These are phyloP conservation scores for Anacardium occidentale DNA, from an alignment of 345 rosid genomes.

Conservation along the genomic window DNA sequence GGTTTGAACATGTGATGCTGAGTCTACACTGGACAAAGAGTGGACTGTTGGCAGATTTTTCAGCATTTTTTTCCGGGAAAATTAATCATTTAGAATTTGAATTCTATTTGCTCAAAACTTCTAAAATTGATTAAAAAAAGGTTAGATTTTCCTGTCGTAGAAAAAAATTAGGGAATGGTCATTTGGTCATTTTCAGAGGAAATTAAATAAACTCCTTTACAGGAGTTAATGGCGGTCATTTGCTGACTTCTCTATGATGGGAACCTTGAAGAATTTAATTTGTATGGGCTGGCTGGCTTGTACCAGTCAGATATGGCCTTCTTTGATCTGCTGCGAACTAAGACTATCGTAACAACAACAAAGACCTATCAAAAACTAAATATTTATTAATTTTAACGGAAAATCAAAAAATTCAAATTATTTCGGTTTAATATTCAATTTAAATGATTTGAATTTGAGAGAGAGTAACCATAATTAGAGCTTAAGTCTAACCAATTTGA, in stretches of 20 bases:
- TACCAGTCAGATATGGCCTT: not conserved
- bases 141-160: not conserved
- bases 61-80: not conserved
- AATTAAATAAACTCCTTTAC: not conserved
- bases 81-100: slow-evolving; percentile 1
- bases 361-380: not conserved
- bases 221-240: not conserved
- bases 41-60: not conserved
- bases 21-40: not conserved
- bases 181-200: slow-evolving; percentile 26
- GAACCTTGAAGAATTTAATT: not conserved
- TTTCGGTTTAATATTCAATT: too few relatives aligned
- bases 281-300: slow-evolving; percentile 4
- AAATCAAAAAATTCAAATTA: too few relatives aligned
- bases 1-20: not conserved
- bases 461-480: too few relatives aligned
- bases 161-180: slow-evolving; percentile 20
- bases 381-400: too few relatives aligned
- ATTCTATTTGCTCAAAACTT: not conserved
- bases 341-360: not conserved
- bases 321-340: not conserved
- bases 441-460: too few relatives aligned
- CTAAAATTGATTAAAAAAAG: not conserved
- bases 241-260: not conserved
- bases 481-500: too few relatives aligned